These are phyloP conservation scores for Hura crepitans DNA, from an alignment of 441 rosid species.

Conservation along the genomic window DNA sequence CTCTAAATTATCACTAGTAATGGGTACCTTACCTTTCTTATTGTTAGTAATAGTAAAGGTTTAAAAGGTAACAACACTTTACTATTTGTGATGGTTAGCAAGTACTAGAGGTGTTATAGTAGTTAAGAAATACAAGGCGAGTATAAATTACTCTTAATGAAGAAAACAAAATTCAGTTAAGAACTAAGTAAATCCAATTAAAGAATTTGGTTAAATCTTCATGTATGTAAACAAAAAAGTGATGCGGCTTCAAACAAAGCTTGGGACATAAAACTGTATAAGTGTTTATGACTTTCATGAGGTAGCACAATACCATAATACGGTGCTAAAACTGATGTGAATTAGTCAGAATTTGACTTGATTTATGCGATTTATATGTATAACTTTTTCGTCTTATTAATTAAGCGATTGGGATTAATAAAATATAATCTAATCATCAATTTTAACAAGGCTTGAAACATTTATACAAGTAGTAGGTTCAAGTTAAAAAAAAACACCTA, in stretches of 20 bases:
- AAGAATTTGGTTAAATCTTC: neutral
- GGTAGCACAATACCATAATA: neutral
- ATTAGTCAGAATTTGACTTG: neutral
- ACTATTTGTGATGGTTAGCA: no score
- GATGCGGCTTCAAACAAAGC: neutral
- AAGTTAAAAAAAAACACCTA: no score
- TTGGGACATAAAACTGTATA: neutral
- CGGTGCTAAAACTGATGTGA: neutral
- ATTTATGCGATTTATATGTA: neutral
- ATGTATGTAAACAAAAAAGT: neutral
- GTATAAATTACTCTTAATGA: neutral
- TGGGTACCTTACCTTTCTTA: no score
- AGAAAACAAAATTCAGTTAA: neutral
- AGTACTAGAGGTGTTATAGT: neutral
- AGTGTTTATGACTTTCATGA: neutral
- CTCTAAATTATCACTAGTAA: no score
- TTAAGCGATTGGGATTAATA: neutral
- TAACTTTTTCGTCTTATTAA: neutral
- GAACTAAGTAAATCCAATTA: neutral
- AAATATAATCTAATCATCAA: no score
- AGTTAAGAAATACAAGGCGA: neutral
- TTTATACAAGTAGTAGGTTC: no score
- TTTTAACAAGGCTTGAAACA: no score
- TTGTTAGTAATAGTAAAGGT: no score
- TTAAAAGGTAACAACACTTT: no score